phyloP scores from a whole-genome alignment of 106 monocot genomes.

The Dioscorea dumetorum region DNA sequence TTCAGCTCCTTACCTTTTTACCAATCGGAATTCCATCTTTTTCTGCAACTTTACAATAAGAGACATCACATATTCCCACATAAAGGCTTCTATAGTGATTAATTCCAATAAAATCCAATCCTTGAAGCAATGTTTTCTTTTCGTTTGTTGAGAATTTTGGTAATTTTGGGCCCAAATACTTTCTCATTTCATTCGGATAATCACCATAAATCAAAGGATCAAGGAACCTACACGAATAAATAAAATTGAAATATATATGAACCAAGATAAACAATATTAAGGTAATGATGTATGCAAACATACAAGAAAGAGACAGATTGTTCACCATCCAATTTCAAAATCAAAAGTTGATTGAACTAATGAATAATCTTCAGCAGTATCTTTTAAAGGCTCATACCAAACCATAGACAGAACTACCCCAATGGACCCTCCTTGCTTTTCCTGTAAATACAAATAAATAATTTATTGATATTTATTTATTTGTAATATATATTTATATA shows the following conservation, averaged over 20 bases:
- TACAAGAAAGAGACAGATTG: no score
- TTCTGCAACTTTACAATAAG: slow-evolving; percentile 11
- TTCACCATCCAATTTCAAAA: slow-evolving; percentile 39
- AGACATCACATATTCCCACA: slow-evolving; percentile 33
- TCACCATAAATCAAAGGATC: slow-evolving; percentile 44
- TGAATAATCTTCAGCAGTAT: slow-evolving; percentile 12
- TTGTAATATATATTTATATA: not conserved
- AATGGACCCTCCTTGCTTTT: slow-evolving; percentile 30
- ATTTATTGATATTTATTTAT: not conserved
- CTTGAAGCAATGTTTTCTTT: slow-evolving; percentile 14
- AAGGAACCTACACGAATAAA: slow-evolving; percentile 21
- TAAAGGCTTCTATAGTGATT: slow-evolving; percentile 47
- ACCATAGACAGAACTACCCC: slow-evolving; percentile 24
- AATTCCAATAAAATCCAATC: slow-evolving; percentile 54
- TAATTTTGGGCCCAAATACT: slow-evolving; percentile 21
- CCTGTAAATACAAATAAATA: slow-evolving; percentile 3
- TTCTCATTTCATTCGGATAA: slow-evolving; percentile 36
- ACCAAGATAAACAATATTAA: not conserved
- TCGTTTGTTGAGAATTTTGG: slow-evolving; percentile 30
- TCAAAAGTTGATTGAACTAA: slow-evolving; percentile 20
- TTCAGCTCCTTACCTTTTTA: no score
- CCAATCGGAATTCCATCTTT: slow-evolving; percentile 25
- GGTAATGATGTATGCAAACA: not conserved
- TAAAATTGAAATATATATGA: not conserved
- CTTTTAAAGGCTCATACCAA: slow-evolving; percentile 30